Evolutionary conservation across 495 filamentous ascomycete species (phyloP).

Genomic region (Rusavskia elegans): DNA sequence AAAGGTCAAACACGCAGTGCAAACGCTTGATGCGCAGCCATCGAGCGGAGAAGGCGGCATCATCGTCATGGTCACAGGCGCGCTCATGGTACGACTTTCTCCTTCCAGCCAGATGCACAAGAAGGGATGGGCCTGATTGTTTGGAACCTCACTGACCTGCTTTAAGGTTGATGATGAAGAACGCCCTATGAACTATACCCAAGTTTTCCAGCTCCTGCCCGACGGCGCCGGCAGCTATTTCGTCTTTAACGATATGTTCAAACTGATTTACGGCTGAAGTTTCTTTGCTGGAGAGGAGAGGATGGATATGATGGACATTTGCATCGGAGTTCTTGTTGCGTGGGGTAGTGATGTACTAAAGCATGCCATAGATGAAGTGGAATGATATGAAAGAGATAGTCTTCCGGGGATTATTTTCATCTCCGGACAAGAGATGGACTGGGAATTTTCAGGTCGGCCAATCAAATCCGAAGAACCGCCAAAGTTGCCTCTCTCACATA

Average conservation of each 20-base stretch:
- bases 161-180: constrained; percentile 65
- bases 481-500: no score
- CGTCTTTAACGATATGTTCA: constrained; percentile 87
- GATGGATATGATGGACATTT: neutral
- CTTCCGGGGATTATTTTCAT: no score
- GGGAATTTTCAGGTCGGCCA: no score
- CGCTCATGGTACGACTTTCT: constrained; percentile 47
- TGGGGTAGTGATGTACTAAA: no score
- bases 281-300: no score
- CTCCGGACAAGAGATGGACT: no score
- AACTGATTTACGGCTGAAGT: constrained; percentile 47
- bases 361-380: neutral
- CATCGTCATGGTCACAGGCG: constrained; percentile 72
- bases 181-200: constrained; percentile 69
- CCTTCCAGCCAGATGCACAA: neutral
- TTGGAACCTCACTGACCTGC: neutral
- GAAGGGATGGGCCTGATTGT: no score
- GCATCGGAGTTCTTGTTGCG: neutral
- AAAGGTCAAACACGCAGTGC: constrained; percentile 54
- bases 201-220: constrained; percentile 66
- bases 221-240: constrained; percentile 57
- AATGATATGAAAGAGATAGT: no score
- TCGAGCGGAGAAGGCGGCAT: constrained; percentile 42
- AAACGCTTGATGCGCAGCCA: constrained; percentile 46
- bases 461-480: no score